phyloP scores from a whole-genome alignment of 495 filamentous ascomycete species.

The Lepidopterella palustris region DNA sequence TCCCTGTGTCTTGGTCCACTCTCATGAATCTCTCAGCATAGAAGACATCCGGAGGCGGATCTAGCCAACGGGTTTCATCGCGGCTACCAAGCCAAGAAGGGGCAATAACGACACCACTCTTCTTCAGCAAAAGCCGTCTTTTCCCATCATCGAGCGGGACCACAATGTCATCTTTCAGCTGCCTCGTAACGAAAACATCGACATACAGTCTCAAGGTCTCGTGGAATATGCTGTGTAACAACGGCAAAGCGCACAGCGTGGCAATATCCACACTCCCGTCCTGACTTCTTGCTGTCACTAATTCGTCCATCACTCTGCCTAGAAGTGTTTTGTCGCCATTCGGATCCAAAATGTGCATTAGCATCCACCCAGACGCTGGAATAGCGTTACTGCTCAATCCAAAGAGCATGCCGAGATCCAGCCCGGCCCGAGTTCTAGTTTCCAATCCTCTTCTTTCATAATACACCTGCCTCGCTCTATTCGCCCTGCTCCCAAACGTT shows the following conservation, averaged over 20 bases:
- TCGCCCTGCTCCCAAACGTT: constrained; percentile 13
- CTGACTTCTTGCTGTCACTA: constrained; percentile 6
- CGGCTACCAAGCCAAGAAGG: constrained; percentile 26
- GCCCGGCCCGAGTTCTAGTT: constrained; percentile 2
- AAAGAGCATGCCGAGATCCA: constrained; percentile 28
- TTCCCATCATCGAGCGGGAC: constrained; percentile 23
- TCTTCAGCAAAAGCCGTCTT: constrained; percentile 5
- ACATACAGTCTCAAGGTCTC: constrained; percentile 26
- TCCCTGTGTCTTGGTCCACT: constrained; percentile 12
- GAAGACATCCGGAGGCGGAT: constrained; percentile 12
- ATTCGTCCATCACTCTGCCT: constrained; percentile 18
- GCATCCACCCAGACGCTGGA: constrained; percentile 26
- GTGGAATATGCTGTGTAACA: constrained; percentile 26
- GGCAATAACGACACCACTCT: constrained; percentile 25
- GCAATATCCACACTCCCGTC: constrained; percentile 23
- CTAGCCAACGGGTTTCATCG: constrained; percentile 6
- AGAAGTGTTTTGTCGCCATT: constrained; percentile 16
- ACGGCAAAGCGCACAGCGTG: constrained; percentile 15
- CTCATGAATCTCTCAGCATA: constrained; percentile 22
- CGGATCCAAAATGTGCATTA: constrained; percentile 28
- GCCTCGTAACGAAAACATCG: constrained; percentile 26
- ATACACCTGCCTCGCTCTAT: constrained; percentile 18
- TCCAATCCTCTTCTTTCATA: constrained; percentile 16
- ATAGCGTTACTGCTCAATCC: constrained; percentile 25
- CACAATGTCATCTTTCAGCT: constrained; percentile 12